Percentiles rank a stretch among this genome's conserved stretches.
These are phyloP conservation scores for Penicillium paneum DNA, from an alignment of 2,329 filamentous ascomycete species.

Conservation along the genomic window DNA sequence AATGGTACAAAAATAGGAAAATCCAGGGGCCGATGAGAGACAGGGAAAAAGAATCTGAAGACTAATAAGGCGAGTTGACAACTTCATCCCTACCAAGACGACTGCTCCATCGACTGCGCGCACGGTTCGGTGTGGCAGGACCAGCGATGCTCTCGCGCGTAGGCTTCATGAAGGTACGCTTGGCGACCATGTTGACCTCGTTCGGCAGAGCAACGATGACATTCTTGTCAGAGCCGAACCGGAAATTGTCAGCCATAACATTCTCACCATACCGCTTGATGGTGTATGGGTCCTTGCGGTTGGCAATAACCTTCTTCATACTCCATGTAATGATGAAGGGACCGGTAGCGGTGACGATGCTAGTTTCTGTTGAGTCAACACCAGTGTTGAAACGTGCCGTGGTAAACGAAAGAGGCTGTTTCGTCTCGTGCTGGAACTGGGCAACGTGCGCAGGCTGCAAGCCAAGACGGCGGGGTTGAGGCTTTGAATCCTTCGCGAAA, in stretches of 20 bases:
- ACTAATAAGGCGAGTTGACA: constrained; percentile 67
- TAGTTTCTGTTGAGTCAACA: constrained; percentile 75
- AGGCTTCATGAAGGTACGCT: constrained; percentile 77
- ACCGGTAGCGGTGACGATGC: constrained; percentile 93
- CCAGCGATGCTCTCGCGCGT: constrained; percentile 89
- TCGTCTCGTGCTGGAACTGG: constrained; percentile 96
- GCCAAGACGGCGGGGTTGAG: constrained; percentile 83
- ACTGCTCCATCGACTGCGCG: constrained; percentile 33
- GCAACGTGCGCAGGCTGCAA: constrained; percentile 90
- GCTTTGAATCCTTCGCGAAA: constrained; percentile 89
- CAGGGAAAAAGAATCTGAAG: not conserved
- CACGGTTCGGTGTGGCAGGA: constrained; percentile 47
- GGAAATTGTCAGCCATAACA: constrained; percentile 98
- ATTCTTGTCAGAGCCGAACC: constrained; percentile 94
- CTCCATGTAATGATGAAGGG: constrained; percentile 98
- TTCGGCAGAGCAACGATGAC: constrained; percentile 96
- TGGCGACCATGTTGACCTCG: constrained; percentile 96
- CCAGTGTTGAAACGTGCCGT: constrained; percentile 92
- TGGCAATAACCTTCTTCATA: constrained; percentile 80
- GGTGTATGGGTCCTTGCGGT: constrained; percentile 81
- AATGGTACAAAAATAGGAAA: constrained; percentile 21
- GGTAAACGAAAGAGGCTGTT: constrained; percentile 80
- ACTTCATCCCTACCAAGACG: constrained; percentile 74
- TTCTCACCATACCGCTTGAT: constrained; percentile 96
- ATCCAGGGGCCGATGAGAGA: not conserved